Evolutionary conservation across 192 early-diverging fungal species (phyloP).

Genomic region (Podila epigama): DNA sequence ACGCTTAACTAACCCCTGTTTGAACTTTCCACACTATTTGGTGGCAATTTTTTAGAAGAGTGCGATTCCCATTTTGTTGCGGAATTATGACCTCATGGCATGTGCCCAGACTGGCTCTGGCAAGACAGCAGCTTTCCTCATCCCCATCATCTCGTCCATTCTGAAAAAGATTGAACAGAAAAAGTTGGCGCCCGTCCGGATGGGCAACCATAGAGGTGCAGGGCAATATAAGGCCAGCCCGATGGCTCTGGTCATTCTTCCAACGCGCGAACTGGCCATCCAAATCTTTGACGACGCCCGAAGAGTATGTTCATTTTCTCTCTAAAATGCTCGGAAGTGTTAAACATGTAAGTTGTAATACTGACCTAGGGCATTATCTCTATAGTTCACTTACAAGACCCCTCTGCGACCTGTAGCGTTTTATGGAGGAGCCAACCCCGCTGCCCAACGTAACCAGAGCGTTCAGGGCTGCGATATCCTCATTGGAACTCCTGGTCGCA

Average conservation of each 20-base stretch:
- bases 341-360: conserved; percentile 54
- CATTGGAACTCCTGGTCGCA: conserved; percentile 93
- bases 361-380: conserved; percentile 39
- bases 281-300: conserved; percentile 85
- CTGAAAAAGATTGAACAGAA: conserved; percentile 59
- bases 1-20: no score
- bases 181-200: conserved; percentile 25
- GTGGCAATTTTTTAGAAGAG: conserved; percentile 59
- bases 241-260: conserved; percentile 73
- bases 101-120: conserved; percentile 87
- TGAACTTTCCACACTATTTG: no score
- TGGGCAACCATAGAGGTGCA: conserved; percentile 21
- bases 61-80: conserved; percentile 65
- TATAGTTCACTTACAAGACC: conserved; percentile 17
- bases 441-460: conserved; percentile 79
- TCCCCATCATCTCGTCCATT: conserved; percentile 75
- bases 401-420: conserved; percentile 68
- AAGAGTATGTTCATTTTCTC: conserved; percentile 45
- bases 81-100: conserved; percentile 82
- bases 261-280: conserved; percentile 83
- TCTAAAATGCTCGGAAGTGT: no score
- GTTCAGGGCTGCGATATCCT: conserved; percentile 90
- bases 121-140: conserved; percentile 83
- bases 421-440: conserved; percentile 90
- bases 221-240: conserved; percentile 62